These are phyloP conservation scores for Coemansia interrupta DNA, from an alignment of 192 early-diverging fungal genomes.

Conservation along the genomic window DNA sequence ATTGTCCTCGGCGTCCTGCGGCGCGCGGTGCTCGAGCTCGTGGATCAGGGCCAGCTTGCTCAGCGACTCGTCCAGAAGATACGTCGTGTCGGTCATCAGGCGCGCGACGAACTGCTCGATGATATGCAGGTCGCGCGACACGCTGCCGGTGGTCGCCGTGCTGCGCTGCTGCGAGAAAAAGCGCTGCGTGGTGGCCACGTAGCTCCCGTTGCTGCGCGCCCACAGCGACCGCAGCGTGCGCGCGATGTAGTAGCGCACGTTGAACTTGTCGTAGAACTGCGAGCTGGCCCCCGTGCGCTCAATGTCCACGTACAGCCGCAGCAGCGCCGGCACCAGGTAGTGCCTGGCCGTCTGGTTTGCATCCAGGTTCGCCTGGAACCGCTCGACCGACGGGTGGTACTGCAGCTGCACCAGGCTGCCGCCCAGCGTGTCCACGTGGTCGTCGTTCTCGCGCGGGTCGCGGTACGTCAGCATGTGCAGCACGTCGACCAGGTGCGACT, in stretches of 20 bases:
- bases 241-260: constrained; percentile 92
- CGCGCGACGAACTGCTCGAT: constrained; percentile 79
- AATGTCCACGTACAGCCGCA: constrained; percentile 94
- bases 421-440: constrained; percentile 67
- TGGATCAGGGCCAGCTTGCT: constrained; percentile 82
- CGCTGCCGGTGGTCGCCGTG: constrained; percentile 29
- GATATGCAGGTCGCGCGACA: constrained; percentile 30
- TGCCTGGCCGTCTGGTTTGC: constrained; percentile 70
- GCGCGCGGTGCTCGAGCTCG: constrained; percentile 76
- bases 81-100: constrained; percentile 95
- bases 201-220: constrained; percentile 23
- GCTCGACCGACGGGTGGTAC: constrained; percentile 58
- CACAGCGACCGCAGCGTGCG: constrained; percentile 75
- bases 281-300: constrained; percentile 89
- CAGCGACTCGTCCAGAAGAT: constrained; percentile 89
- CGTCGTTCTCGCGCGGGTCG: constrained; percentile 36
- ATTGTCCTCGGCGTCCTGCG: constrained; percentile 65
- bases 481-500: constrained; percentile 90
- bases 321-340: constrained; percentile 75
- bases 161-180: constrained; percentile 32
- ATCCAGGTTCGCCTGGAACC: constrained; percentile 58
- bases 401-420: constrained; percentile 64
- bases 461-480: constrained; percentile 45
- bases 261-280: constrained; percentile 99
- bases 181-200: constrained; percentile 29